Percentiles rank a stretch among this genome's conserved stretches.
Conservation (phyloP, 1,284 basidiomycete species). For the Xanthoconium separans region DNA sequence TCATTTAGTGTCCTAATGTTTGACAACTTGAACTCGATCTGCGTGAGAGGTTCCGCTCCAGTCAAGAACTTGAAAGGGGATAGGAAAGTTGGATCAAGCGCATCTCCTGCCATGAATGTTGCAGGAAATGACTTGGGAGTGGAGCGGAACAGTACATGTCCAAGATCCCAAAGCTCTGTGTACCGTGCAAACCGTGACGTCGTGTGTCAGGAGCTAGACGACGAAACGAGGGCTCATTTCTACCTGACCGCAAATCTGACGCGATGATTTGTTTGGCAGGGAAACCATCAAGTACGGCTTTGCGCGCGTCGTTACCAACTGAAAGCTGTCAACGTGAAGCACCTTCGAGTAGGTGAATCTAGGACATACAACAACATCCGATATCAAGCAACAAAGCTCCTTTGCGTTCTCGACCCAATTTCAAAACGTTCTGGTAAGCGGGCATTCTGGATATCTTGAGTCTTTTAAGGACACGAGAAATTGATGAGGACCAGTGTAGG, state of each 20-base stretch:
- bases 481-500: not conserved
- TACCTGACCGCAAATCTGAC: constrained; percentile 25
- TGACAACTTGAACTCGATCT: constrained; percentile 26
- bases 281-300: constrained; percentile 20
- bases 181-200: not conserved
- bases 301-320: constrained; percentile 25
- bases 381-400: constrained; percentile 30
- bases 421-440: constrained; percentile 24
- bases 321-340: not conserved
- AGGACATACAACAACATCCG: constrained; percentile 31
- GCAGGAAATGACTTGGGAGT: constrained; percentile 31
- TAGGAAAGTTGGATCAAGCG: constrained; percentile 26
- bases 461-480: constrained; percentile 2
- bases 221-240: not conserved
- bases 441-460: constrained; percentile 22
- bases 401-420: constrained; percentile 25
- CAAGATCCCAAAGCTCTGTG: constrained; percentile 34
- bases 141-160: constrained; percentile 35
- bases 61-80: constrained; percentile 4
- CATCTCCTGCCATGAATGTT: constrained; percentile 34
- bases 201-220: not conserved
- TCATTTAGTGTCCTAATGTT: constrained; percentile 34
- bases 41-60: not conserved
- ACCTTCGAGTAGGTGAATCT: no score
- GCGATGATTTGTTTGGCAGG: constrained; percentile 20